Base-by-base conservation (phyloP, 148 eudicot species). In the Chenopodium berlandieri region DNA sequence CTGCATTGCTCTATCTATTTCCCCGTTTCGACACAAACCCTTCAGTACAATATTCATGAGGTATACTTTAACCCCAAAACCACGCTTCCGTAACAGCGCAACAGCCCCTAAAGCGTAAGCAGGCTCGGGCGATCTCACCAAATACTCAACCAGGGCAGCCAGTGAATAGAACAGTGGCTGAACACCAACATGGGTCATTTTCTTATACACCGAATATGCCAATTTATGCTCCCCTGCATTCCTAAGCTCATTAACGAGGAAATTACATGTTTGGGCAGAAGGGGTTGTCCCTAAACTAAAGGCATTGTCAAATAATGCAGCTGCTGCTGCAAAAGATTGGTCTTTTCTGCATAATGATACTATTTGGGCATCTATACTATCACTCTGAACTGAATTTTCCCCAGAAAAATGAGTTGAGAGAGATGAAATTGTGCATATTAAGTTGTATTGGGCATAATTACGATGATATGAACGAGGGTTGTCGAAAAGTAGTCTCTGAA, bases 81-180 rank as follows among this genome's bases (percentile, higher is more conserved):
- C 94, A 9, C 79, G 85, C 83, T 94, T 94, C 73, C 92, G 22
- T 7, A 94, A 86, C 88, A 79, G 75, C 50, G 94, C 92, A 67
- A 93, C 56, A 9, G 81, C 87, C 63, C 86, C 94, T 82, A 93
- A 58, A 1, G 89, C 95, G 60, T 87, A 88, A 17, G 78, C 46
- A 8, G 89, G 90, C 74, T 80, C 80, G 34, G 30, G 27, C 7
- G 74, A 56, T 83, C 85, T 68, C 50, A 91, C 88, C 77, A 87
- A 91, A 80, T 90, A 89, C 83, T 93, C 94, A 37, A 90, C 83
- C 70, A 93, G 71, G 81, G 86, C 90, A 78, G 86, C 79, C 62
- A 93, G 56, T 16, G 90, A 82, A 58, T 85, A 77, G 84, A 89
- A 90, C 30, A 66, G n/a, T 0, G 95, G 91, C 27, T 30, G 84